Percentiles rank a stretch among this genome's conserved stretches.
phyloP scores from a whole-genome alignment of 2,329 filamentous ascomycete genomes.

The Pseudogymnoascus verrucosus region DNA sequence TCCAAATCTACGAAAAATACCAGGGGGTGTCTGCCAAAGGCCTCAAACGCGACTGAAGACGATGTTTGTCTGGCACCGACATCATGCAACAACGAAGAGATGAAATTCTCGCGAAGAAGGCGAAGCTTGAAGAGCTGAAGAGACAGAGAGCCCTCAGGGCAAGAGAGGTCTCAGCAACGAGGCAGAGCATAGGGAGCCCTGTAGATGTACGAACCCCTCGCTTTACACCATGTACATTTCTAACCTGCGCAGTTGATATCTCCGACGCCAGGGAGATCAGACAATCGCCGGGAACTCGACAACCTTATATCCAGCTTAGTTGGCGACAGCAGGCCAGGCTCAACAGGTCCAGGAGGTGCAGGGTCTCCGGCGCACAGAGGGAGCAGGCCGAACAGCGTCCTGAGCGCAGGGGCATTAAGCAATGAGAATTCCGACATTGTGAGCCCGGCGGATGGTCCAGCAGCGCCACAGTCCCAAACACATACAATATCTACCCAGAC shows the following conservation, averaged over 20 bases:
- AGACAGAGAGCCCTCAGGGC: conserved; percentile 78
- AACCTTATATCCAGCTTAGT: conserved; percentile 77
- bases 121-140: conserved; percentile 93
- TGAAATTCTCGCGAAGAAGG: conserved; percentile 94
- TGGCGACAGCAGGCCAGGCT: conserved; percentile 65
- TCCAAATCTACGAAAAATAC: conserved; percentile 2
- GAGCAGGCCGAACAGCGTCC: conserved; percentile 78
- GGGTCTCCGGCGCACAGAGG: conserved; percentile 60
- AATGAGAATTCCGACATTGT: conserved; percentile 60
- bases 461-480: conserved; percentile 27
- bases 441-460: conserved; percentile 37
- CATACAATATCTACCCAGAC: conserved; percentile 48
- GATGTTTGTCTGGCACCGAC: conserved; percentile 7
- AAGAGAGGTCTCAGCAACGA: conserved; percentile 62
- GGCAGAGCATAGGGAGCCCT: conserved; percentile 59
- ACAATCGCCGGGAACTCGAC: conserved; percentile 70
- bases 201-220: conserved; percentile 55
- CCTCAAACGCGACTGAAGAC: conserved; percentile 6
- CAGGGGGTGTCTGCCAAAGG: conserved; percentile 4
- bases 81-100: conserved; percentile 72
- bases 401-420: conserved; percentile 75
- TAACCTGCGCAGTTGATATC: conserved; percentile 48
- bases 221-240: background rate
- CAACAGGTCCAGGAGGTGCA: conserved; percentile 53
- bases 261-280: conserved; percentile 61